Evolutionary conservation across 257 asterid genomes (phyloP).

Genomic region (Mentha longifolia): DNA sequence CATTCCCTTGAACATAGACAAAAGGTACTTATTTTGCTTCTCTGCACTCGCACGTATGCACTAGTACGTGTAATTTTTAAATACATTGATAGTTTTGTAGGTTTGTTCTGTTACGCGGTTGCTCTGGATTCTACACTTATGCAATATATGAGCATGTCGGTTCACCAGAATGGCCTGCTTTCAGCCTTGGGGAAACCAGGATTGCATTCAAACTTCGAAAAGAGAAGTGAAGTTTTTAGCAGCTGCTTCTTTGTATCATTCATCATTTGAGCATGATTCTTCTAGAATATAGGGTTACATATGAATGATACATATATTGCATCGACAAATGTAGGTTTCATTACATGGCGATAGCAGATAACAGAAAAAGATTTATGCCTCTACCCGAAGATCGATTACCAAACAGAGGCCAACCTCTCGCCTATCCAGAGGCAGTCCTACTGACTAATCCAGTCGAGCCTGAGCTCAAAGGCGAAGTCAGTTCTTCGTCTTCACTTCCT

Average conservation of each 20-base stretch:
- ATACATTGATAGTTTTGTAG: slow-evolving; percentile 43
- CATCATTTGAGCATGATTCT: background rate
- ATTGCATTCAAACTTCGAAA: slow-evolving; percentile 90
- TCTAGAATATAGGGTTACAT: background rate
- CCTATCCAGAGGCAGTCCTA: slow-evolving; percentile 86
- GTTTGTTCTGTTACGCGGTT: slow-evolving; percentile 78
- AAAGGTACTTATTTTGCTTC: slow-evolving; percentile 50
- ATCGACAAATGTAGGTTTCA: slow-evolving; percentile 53
- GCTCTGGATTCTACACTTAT: slow-evolving; percentile 87
- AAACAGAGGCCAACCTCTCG: slow-evolving; percentile 73
- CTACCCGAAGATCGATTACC: slow-evolving; percentile 83
- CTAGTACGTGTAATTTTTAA: background rate
- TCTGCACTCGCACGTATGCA: background rate
- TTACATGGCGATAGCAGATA: slow-evolving; percentile 85
- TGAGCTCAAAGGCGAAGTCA: slow-evolving; percentile 81
- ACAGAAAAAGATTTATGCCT: slow-evolving; percentile 75
- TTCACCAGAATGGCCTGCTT: slow-evolving; percentile 87
- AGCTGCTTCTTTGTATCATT: background rate
- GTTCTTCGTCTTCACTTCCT: slow-evolving; percentile 14
- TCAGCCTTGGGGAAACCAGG: slow-evolving; percentile 92
- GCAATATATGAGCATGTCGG: slow-evolving; percentile 87
- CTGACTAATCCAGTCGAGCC: slow-evolving; percentile 87
- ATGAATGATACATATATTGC: background rate
- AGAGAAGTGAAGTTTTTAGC: slow-evolving; percentile 57
- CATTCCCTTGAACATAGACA: slow-evolving; percentile 72